Conservation (phyloP, 2,329 filamentous ascomycete genomes). For the Alternaria infectoria region DNA sequence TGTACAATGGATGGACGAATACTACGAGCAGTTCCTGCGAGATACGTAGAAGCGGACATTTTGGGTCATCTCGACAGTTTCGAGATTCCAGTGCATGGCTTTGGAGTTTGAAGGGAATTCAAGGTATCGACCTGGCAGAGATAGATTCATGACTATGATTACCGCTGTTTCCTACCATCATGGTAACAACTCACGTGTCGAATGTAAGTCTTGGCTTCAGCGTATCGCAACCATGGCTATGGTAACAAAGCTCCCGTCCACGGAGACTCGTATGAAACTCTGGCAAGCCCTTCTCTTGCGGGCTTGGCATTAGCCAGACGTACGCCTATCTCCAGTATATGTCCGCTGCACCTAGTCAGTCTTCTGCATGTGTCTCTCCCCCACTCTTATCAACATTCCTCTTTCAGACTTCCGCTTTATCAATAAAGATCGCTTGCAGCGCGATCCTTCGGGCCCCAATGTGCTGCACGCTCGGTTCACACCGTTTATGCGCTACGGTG, state of each 20-base stretch:
- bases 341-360: background rate
- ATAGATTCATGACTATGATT: background rate
- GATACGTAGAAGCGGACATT: conserved; percentile 22
- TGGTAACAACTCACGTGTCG: too few relatives aligned
- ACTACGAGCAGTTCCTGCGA: conserved; percentile 57
- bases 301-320: background rate
- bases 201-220: too few relatives aligned
- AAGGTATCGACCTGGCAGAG: background rate
- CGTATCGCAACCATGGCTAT: background rate
- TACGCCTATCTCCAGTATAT: conserved; percentile 3
- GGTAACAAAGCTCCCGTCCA: background rate
- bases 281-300: background rate
- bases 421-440: background rate
- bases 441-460: background rate
- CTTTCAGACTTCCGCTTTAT: background rate
- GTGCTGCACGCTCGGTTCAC: background rate
- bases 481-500: background rate
- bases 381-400: conserved; percentile 8
- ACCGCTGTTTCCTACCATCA: background rate
- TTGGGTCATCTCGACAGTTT: background rate
- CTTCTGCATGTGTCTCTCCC: background rate
- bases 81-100: background rate
- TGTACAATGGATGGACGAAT: conserved; percentile 57
- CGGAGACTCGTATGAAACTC: background rate
- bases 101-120: background rate